Percentiles rank a stretch among this genome's conserved stretches.
Evolutionary conservation across 768 basidiomycete species (phyloP).

Genomic region (Mycena latifolia): DNA sequence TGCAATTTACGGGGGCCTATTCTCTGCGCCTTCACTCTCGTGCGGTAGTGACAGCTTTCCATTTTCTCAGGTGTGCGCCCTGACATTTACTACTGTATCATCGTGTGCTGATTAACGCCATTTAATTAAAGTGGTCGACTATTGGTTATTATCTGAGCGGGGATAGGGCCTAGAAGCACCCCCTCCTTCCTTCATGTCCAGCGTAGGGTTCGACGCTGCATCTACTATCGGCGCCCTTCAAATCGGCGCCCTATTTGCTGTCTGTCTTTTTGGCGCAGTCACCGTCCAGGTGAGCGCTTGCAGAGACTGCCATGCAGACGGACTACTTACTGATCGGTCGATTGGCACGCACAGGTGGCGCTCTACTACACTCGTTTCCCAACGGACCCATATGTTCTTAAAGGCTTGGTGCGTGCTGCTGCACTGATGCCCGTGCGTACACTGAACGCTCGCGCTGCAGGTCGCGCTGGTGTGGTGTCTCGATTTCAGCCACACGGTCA

Average conservation of each 20-base stretch:
- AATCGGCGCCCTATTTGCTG: constrained; percentile 26
- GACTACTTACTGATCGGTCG: not conserved
- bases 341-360: not conserved
- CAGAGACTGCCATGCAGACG: not conserved
- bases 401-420: not conserved
- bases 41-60: too few species aligned
- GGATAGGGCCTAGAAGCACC: not conserved
- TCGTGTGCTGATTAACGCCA: constrained; percentile 7
- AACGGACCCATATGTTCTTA: constrained; percentile 12
- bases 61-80: too few species aligned
- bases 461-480: constrained; percentile 26
- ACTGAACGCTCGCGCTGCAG: not conserved
- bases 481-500: constrained; percentile 23
- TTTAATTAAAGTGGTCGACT: constrained; percentile 3
- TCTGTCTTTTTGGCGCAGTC: constrained; percentile 28
- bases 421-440: not conserved
- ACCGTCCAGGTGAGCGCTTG: constrained; percentile 19
- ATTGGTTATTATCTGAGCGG: not conserved
- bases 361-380: constrained; percentile 31
- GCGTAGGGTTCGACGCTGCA: constrained; percentile 14
- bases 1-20: too few species aligned
- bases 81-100: too few species aligned
- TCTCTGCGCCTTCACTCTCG: too few species aligned
- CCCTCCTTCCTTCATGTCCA: not conserved
- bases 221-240: constrained; percentile 25